phyloP scores from a whole-genome alignment of 768 basidiomycete genomes.

The Austroboletus eburneus region DNA sequence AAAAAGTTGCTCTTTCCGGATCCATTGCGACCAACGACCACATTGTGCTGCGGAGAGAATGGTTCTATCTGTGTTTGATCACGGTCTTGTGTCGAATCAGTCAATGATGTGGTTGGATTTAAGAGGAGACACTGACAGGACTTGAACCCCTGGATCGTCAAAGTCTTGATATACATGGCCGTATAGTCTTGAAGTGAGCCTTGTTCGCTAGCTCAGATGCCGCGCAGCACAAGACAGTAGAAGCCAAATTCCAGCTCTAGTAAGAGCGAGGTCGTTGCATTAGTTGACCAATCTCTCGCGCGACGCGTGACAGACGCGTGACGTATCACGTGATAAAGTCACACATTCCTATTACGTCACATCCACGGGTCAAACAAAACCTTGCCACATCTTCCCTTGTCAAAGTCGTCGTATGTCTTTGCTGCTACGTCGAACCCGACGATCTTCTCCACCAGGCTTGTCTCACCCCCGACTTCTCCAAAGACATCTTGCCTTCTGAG shows the following conservation, averaged over 20 bases:
- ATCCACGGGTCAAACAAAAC: slow-evolving; percentile 75
- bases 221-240: not conserved
- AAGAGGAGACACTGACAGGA: slow-evolving; percentile 58
- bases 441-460: slow-evolving; percentile 65
- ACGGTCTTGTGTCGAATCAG: slow-evolving; percentile 47
- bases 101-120: not conserved
- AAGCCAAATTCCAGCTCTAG: not conserved
- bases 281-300: not conserved
- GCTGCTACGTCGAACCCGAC: slow-evolving; percentile 55
- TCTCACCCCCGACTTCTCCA: slow-evolving; percentile 58
- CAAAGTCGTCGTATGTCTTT: slow-evolving; percentile 61
- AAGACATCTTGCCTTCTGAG: slow-evolving; percentile 70
- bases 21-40: slow-evolving; percentile 96
- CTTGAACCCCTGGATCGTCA: slow-evolving; percentile 95
- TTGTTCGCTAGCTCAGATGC: not conserved
- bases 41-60: slow-evolving; percentile 91
- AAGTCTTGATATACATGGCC: slow-evolving; percentile 78
- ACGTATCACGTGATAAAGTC: slow-evolving; percentile 22
- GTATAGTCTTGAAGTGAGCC: not conserved
- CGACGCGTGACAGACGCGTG: slow-evolving; percentile 13
- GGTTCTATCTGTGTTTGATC: slow-evolving; percentile 93
- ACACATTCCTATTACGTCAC: slow-evolving; percentile 3
- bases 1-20: slow-evolving; percentile 99
- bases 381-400: slow-evolving; percentile 71
- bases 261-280: not conserved